Base-by-base conservation (phyloP, 768 basidiomycete species). In the Lentinus brumalis region DNA sequence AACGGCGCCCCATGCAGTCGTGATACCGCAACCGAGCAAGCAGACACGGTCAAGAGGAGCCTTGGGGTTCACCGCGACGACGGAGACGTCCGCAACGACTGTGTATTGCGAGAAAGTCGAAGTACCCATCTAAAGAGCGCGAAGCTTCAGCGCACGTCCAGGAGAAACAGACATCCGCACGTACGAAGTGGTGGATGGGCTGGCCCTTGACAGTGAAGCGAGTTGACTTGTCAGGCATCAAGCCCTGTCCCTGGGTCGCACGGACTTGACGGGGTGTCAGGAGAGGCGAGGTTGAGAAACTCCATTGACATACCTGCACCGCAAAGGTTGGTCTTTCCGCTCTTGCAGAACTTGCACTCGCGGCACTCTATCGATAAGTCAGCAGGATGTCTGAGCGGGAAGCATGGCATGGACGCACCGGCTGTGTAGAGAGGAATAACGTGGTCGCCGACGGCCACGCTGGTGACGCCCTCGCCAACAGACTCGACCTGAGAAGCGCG, bases 51-150 rank as follows among this genome's bases (percentile, higher is more conserved):
- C 91, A 14, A 99, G 83, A 9, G 94, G 94, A 1, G 97, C 97
- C 61, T 83, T 78, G 61, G 85, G 81, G 77, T 88, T 87, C 61
- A 99, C 88, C 15, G 93, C 86, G 54, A 98, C 97, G 29, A 99
- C 92, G 18, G 96, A 98, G 47, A 95, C 95, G 66, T 99, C 95
- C 49, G 94, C 92, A 2, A 99, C 94, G 60, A 99, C 97, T 8
- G 97, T 97, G 80, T 98, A 99, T 74, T 98, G 96, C n/a, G 96
- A 97, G 80, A 99, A 99, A 2, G 97, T 96, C 35, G 96, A 98
- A 30, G 91, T 94, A 45, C 97, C 97, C 97, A 98, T 99, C 95
- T 97, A 15, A 7, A 46, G 40, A 26, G 16, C 16, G 10, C 10
- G 42, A 15, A 49, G 10, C 10, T 11, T 49, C 21, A 49, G 21